Evolutionary conservation across 2,329 filamentous ascomycete genomes (phyloP).

Genomic region (Cercospora zeina): DNA sequence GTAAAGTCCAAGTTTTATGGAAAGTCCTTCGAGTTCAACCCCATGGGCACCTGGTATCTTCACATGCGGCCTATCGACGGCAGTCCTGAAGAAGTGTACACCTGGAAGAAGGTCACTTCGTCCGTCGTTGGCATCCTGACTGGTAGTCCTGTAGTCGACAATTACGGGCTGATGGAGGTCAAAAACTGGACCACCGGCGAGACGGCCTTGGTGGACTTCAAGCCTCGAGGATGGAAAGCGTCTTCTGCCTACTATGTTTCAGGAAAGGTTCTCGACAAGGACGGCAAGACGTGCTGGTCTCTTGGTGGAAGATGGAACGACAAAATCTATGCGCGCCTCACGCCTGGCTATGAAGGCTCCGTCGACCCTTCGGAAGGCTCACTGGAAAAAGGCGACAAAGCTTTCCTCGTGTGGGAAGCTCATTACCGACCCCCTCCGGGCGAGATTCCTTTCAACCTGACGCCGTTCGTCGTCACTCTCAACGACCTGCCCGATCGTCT

Average conservation of each 20-base stretch:
- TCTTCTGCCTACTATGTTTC: conserved; percentile 85
- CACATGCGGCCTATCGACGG: conserved; percentile 74
- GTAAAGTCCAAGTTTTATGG: conserved; percentile 97
- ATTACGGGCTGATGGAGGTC: conserved; percentile 95
- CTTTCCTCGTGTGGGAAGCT: conserved; percentile 91
- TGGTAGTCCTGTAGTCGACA: conserved; percentile 93
- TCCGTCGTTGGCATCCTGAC: conserved; percentile 99
- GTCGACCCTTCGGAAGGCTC: conserved; percentile 55
- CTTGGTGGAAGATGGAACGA: conserved; percentile 97
- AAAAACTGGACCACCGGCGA: conserved; percentile 97
- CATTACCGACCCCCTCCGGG: conserved; percentile 70
- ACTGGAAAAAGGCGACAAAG: conserved; percentile 56
- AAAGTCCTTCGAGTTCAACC: conserved; percentile 96
- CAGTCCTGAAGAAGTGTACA: conserved; percentile 74
- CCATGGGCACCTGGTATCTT: conserved; percentile 94
- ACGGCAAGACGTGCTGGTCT: conserved; percentile 81
- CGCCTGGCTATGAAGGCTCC: conserved; percentile 80
- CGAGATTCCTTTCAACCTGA: conserved; percentile 89
- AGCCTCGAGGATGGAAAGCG: conserved; percentile 92
- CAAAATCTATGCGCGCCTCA: conserved; percentile 89
- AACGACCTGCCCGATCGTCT: conserved; percentile 90
- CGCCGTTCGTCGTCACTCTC: conserved; percentile 90
- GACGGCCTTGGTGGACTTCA: conserved; percentile 86
- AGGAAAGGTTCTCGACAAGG: conserved; percentile 78
- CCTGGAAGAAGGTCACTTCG: conserved; percentile 98